Conservation (phyloP, 2,329 filamentous ascomycete species). For the Aspergillus fischeri region DNA sequence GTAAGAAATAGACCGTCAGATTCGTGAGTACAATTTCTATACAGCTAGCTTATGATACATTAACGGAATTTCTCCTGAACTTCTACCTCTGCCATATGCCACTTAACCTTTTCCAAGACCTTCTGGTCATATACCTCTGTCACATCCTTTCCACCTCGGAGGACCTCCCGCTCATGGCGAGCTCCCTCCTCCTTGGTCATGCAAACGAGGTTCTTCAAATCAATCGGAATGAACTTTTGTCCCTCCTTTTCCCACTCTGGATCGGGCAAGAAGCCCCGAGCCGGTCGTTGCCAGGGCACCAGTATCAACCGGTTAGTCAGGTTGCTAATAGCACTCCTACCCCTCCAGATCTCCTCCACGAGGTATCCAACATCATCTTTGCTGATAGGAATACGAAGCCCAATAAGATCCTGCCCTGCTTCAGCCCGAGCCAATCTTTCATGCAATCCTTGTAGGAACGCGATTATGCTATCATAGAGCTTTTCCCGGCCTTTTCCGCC, state of each 20-base stretch:
- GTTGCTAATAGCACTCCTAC: slow-evolving; percentile 77
- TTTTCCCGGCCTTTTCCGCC: slow-evolving; percentile 80
- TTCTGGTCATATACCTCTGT: slow-evolving; percentile 71
- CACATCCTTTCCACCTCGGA: slow-evolving; percentile 62
- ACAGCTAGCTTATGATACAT: slow-evolving; percentile 3
- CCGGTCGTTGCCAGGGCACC: slow-evolving; percentile 72
- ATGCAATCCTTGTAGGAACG: slow-evolving; percentile 70
- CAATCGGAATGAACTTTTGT: slow-evolving; percentile 71
- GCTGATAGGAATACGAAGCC: slow-evolving; percentile 74
- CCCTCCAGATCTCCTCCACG: slow-evolving; percentile 82
- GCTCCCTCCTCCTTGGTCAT: slow-evolving; percentile 90
- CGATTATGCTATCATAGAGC: slow-evolving; percentile 82
- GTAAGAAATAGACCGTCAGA: not conserved
- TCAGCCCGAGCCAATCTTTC: slow-evolving; percentile 65
- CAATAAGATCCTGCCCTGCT: slow-evolving; percentile 54
- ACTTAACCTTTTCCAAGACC: slow-evolving; percentile 64
- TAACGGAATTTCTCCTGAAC: slow-evolving; percentile 49
- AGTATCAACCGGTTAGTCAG: slow-evolving; percentile 74
- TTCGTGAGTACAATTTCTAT: not conserved
- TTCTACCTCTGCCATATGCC: slow-evolving; percentile 63
- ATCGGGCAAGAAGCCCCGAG: slow-evolving; percentile 57
- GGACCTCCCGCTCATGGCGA: slow-evolving; percentile 73
- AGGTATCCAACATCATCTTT: slow-evolving; percentile 80
- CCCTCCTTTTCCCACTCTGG: slow-evolving; percentile 56
- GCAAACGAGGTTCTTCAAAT: slow-evolving; percentile 70